Evolutionary conservation across 495 filamentous ascomycete species (phyloP).

Genomic region (Penicillium coffeae): DNA sequence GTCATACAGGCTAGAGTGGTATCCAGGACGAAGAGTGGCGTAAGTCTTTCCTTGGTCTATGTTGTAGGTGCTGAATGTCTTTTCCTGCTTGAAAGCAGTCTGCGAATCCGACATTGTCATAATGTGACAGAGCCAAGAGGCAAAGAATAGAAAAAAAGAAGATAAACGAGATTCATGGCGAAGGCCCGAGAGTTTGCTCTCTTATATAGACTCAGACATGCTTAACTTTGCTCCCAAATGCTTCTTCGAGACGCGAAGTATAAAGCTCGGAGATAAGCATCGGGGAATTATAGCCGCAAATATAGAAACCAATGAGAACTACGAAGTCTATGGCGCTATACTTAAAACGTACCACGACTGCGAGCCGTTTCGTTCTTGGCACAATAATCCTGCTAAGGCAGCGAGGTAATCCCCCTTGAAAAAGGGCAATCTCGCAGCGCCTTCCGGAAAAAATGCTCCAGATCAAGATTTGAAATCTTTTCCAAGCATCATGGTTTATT

Average conservation of each 20-base stretch:
- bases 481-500: neutral
- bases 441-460: neutral
- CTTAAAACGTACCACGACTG: neutral
- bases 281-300: neutral
- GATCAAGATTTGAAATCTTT: neutral
- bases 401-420: neutral
- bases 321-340: neutral
- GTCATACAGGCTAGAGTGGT: conserved; percentile 40
- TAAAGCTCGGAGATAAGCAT: neutral
- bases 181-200: neutral
- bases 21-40: conserved; percentile 34
- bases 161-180: neutral
- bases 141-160: neutral
- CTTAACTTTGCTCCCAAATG: neutral
- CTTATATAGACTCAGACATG: neutral
- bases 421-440: neutral
- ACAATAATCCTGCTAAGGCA: neutral
- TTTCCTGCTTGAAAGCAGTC: neutral
- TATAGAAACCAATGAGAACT: neutral
- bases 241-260: neutral
- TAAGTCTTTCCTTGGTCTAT: conserved; percentile 40
- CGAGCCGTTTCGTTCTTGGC: conserved; percentile 1
- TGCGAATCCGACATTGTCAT: too few relatives aligned
- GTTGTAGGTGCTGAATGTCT: conserved; percentile 45
- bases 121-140: neutral